Base-by-base conservation (phyloP, 306 rosid species). In the Trichosanthes truncata region DNA sequence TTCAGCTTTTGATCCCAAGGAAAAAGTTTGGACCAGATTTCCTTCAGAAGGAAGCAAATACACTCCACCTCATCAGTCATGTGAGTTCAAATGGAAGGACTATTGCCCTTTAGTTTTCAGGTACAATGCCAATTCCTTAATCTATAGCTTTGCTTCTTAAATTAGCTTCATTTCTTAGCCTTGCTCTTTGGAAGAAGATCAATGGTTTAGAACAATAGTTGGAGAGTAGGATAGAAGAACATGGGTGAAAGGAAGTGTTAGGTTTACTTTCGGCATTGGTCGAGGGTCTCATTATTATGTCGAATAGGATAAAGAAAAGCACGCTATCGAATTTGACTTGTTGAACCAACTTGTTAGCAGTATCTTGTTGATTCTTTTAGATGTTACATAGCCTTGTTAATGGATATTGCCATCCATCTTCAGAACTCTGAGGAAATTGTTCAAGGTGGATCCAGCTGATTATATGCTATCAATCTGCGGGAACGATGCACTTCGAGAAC, bases 401-500 rank as follows among this genome's bases (percentile, higher is more conserved):
- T 74, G 46, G 59, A 74, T 10, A n/a, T 51, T 74, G 20, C 10
- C 25, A 52, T 51, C 40, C 11, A 20, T 20, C 52, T 53, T 76
- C 87, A 94, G 98, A 86, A 87, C 97, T 57, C 84, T 94, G 41
- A 91, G 97, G 89, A 94, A 91, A 86, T 86, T 94, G 84, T 94
- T 94, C 91, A 89, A 87, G 41, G 97, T 94, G 76, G 98, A 94
- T 84, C 88, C 97, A 60, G 97, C 98, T n/a, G 97, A 94, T 84
- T 94, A 92, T 83, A 94, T 94, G 98, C 77, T 94, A 80, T 94
- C 98, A 3, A 83, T 94, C 29, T 94, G 98, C 36, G 97, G 98
- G 80, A 89, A 82, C 17, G 97, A 94, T 1, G 98, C 98, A 6
- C 97, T 94, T 81, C 91, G 97, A 1, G 97, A 92, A 74, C 94